phyloP scores from a whole-genome alignment of 2,329 filamentous ascomycete species.

The Ceratocystis huliohia region DNA sequence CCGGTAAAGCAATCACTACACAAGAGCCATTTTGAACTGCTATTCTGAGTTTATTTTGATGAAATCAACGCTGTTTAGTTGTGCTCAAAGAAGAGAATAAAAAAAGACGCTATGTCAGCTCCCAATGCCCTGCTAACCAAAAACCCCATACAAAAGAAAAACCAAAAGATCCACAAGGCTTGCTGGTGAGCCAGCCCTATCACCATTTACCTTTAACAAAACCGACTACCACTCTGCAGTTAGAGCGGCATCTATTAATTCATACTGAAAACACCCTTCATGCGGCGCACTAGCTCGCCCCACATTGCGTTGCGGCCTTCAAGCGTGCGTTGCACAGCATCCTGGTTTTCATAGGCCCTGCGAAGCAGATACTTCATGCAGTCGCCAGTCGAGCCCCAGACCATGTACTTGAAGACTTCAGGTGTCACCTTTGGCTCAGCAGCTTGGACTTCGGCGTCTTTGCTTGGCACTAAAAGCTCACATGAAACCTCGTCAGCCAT shows the following conservation, averaged over 20 bases:
- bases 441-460: constrained; percentile 11
- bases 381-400: constrained; percentile 60
- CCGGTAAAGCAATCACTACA: neutral
- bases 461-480: constrained; percentile 35
- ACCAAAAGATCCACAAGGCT: neutral
- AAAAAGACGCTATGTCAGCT: neutral
- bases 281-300: constrained; percentile 45
- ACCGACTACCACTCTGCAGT: neutral
- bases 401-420: constrained; percentile 51
- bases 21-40: neutral
- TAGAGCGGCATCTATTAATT: constrained; percentile 24
- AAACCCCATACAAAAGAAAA: neutral
- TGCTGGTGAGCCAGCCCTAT: neutral
- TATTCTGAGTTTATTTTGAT: neutral
- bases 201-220: neutral
- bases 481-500: constrained; percentile 91
- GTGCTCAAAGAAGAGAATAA: neutral
- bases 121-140: neutral
- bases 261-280: constrained; percentile 33
- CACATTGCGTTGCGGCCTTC: constrained; percentile 51
- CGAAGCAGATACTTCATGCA: constrained; percentile 72
- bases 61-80: neutral
- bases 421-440: constrained; percentile 23
- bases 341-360: constrained; percentile 55
- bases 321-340: constrained; percentile 51